A percentile compares a stretch with the other conserved stretches of the same genome.
Conservation (phyloP, 2,329 filamentous ascomycete genomes). For the Colletotrichum viniferum region DNA sequence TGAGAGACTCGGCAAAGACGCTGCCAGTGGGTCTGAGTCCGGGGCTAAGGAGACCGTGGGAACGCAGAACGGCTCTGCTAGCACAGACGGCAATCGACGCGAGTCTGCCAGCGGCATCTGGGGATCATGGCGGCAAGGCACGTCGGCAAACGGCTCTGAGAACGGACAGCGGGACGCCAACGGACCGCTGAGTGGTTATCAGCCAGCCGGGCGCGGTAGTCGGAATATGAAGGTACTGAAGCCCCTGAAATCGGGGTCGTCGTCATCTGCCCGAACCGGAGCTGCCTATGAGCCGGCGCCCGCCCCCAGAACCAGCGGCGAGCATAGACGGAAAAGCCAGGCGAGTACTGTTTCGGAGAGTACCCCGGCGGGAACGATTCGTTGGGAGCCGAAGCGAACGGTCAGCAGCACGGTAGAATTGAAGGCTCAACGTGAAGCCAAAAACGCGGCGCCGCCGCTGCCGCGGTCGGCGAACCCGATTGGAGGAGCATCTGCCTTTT, state of each 20-base stretch:
- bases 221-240: conserved; percentile 91
- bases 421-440: conserved; percentile 27
- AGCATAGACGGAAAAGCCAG: conserved; percentile 61
- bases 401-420: conserved; percentile 39
- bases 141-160: conserved; percentile 53
- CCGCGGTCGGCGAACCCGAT: conserved; percentile 78
- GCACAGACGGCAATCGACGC: conserved; percentile 35
- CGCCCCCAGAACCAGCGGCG: conserved; percentile 47
- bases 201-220: conserved; percentile 64
- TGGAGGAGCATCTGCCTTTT: conserved; percentile 91
- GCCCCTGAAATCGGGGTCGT: conserved; percentile 65
- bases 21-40: conserved; percentile 7
- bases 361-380: conserved; percentile 48
- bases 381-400: conserved; percentile 61
- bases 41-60: neutral
- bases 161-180: conserved; percentile 54
- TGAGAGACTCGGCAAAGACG: conserved; percentile 38
- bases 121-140: conserved; percentile 72
- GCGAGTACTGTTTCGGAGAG: conserved; percentile 54
- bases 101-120: conserved; percentile 64
- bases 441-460: conserved; percentile 42
- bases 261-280: conserved; percentile 55
- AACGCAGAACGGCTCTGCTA: conserved; percentile 5
- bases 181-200: conserved; percentile 68
- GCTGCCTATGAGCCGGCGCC: conserved; percentile 56